Evolutionary conservation across 495 filamentous ascomycete genomes (phyloP), one percentile per base, ranked within the genome.

Genomic region (Pseudotulostoma volvatum): DNA sequence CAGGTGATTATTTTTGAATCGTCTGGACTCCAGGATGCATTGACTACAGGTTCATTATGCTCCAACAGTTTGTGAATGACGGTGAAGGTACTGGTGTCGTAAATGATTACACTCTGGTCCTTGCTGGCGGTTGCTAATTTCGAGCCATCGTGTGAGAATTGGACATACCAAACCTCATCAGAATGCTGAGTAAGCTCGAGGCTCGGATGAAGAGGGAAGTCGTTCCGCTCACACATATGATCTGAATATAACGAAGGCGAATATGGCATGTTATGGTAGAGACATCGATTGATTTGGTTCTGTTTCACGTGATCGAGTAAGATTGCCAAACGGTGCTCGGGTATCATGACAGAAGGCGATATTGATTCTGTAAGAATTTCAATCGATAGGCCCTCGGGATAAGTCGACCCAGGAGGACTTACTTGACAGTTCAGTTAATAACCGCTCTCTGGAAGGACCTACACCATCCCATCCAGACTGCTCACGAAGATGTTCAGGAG

Each of bases 301-400:
- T 74, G 63, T 50, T 95, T 93, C 18, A 92, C 73, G 40, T 88
- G 73, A 35, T 82, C 67, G 36, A 99, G 60, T n/a, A 99, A 58
- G 18, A 73, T 64, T 5, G 83, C 84, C n/a, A 99, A 66, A 9
- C 90, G 81, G 55, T 92, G 84, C 47, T 92, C 82, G 3, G 90
- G 92, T 36, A 99, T 83, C 92, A 99, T 96, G 17, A 93, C 81
- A n/a, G 84, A 86, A 1, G 90, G 90, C 3, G 92, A 92, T 41
- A 99, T 92, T 21, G 73, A 93, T 63, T 70, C 84, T 92, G 40
- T 9, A 38, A 7, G 7, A 7, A 13, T 38, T 37, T 42, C 18
- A 37, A 30, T 8, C 20, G 15, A 31, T 15, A 35, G n/a, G n/a
- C n/a, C n/a, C n/a, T n/a, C n/a, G n/a, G n/a, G n/a, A n/a, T n/a